Base-by-base conservation (phyloP, 2,329 filamentous ascomycete genomes). In the Colletotrichum gigasporum region DNA sequence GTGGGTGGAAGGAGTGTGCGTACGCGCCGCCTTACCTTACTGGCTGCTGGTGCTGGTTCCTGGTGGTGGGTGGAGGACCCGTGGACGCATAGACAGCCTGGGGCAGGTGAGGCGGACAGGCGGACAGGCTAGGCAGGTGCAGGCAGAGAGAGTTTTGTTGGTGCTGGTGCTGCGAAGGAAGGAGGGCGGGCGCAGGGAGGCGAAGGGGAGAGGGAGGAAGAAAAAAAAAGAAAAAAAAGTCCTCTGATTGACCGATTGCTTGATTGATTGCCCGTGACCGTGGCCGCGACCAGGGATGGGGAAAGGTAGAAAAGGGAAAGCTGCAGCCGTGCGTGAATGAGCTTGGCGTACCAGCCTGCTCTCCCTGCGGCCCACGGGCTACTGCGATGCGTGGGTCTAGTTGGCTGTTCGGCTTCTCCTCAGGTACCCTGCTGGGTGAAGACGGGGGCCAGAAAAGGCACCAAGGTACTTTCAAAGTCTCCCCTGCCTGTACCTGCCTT, bases 251-350 rank as follows among this genome's bases (percentile, higher is more conserved):
- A 45, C 24, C 11, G 26, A 22, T 54, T 32, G 37, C 44, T 28
- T 44, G 37, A 45, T 35, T 47, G 52, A 47, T 14, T 45, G 16
- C 24, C 18, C 20, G 26, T 11, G 51, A 18, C 11, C 14, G 28
- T 20, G 34, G 16, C 42, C 12, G 44, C 26, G 28, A 18, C 44
- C 44, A 32, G 55, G 34, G 35, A 51, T 12, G 35, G 34, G 30
- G 22, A 55, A 35, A 37, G 41, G 30, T 37, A 35, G 34, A 52
- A 53, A 52, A 34, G 45, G 35, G 47, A 51, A 41, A 24, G 45
- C 37, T 32, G 24, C 45, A 59, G 45, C 24, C 24, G 45, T 52
- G 55, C 34, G 44, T 34, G 30, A 47, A 39, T n/a, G 32, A 22
- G 41, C 28, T 28, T 26, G 30, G 53, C 53, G 53, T 56, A 22